These are phyloP conservation scores for Citrullus amarus DNA, from an alignment of 306 rosid genomes.

Conservation along the genomic window DNA sequence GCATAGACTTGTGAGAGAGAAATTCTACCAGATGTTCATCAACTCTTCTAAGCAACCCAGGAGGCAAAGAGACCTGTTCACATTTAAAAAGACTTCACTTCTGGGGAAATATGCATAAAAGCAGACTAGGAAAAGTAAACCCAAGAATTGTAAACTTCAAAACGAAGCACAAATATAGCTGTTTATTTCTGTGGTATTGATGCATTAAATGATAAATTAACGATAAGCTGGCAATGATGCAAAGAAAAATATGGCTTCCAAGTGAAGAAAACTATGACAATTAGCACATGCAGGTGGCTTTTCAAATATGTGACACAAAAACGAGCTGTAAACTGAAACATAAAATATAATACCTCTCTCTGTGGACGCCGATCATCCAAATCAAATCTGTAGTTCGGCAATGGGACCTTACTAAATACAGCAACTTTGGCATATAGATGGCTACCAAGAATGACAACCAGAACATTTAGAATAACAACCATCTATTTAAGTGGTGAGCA, in stretches of 20 bases:
- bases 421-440: slow-evolving; percentile 67
- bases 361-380: slow-evolving; percentile 84
- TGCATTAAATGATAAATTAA: not conserved
- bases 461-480: slow-evolving; percentile 6
- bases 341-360: slow-evolving; percentile 55
- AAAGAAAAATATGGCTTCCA: not conserved
- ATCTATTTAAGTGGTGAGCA: not conserved
- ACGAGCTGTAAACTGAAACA: not conserved
- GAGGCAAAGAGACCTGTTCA: slow-evolving; percentile 66
- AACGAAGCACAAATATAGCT: not conserved
- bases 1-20: slow-evolving; percentile 45
- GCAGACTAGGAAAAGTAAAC: not conserved
- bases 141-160: not conserved
- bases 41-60: slow-evolving; percentile 43
- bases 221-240: not conserved
- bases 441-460: slow-evolving; percentile 44
- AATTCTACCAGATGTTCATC: slow-evolving; percentile 47
- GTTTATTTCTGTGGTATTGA: not conserved
- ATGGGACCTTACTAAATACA: slow-evolving; percentile 79
- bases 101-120: not conserved
- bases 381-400: slow-evolving; percentile 93
- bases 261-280: not conserved
- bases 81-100: slow-evolving; percentile 21
- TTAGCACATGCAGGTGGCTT: not conserved
- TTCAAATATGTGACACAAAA: not conserved